These are phyloP conservation scores for Wallemia ichthyophaga DNA, from an alignment of 1,284 basidiomycete species.

Conservation along the genomic window DNA sequence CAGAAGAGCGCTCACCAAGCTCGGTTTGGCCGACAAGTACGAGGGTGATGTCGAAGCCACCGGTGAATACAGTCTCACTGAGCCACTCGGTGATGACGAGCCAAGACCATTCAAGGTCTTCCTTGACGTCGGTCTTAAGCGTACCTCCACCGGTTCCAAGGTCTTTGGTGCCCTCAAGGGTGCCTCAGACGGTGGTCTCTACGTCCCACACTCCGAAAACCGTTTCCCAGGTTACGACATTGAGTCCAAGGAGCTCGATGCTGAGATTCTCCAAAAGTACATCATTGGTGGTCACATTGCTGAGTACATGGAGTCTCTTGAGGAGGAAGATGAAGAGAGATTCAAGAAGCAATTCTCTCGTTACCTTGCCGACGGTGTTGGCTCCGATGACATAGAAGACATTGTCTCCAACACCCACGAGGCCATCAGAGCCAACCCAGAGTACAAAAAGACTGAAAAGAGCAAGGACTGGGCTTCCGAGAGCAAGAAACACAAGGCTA, in stretches of 20 bases:
- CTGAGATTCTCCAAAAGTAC: constrained; percentile 87
- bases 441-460: constrained; percentile 50
- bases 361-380: constrained; percentile 82
- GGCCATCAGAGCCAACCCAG: constrained; percentile 81
- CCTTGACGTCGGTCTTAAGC: constrained; percentile 93
- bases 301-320: constrained; percentile 97
- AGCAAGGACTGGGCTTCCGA: constrained; percentile 76
- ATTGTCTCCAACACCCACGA: constrained; percentile 29
- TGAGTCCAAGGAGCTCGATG: constrained; percentile 77
- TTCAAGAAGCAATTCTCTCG: constrained; percentile 97
- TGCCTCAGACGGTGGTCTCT: constrained; percentile 91
- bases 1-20: constrained; percentile 76
- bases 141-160: constrained; percentile 91
- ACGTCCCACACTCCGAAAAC: constrained; percentile 90
- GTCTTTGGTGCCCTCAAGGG: constrained; percentile 99
- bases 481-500: constrained; percentile 36
- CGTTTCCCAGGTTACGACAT: constrained; percentile 96
- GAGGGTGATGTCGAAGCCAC: constrained; percentile 80
- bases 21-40: constrained; percentile 95
- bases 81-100: constrained; percentile 63
- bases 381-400: constrained; percentile 92
- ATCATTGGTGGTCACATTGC: constrained; percentile 94
- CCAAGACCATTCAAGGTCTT: constrained; percentile 95
- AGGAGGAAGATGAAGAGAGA: constrained; percentile 98
- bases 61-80: constrained; percentile 52